phyloP scores from a whole-genome alignment of 2,329 filamentous ascomycete genomes.

The Fusarium setosum region DNA sequence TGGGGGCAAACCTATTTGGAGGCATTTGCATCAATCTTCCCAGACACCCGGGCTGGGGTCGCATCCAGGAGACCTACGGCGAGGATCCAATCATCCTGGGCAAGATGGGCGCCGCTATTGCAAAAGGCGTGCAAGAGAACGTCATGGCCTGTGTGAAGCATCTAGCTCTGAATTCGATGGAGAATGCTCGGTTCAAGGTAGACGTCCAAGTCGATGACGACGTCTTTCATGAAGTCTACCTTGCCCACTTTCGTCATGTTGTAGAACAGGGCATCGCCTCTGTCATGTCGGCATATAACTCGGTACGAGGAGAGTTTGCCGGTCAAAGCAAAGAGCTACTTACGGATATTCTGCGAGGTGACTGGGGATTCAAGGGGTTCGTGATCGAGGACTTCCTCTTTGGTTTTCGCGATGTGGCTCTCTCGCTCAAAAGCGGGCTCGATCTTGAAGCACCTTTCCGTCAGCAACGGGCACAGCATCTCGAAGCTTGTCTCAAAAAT shows the following conservation, averaged over 20 bases:
- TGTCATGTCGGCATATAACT: constrained; percentile 38
- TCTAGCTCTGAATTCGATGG: constrained; percentile 39
- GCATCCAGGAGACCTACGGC: constrained; percentile 38
- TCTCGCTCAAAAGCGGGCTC: constrained; percentile 32
- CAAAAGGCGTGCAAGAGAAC: constrained; percentile 29
- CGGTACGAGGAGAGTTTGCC: constrained; percentile 29
- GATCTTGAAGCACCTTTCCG: constrained; percentile 38
- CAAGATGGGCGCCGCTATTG: constrained; percentile 29
- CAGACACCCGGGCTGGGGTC: constrained; percentile 38
- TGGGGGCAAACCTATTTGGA: constrained; percentile 35
- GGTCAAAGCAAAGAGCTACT: constrained; percentile 33
- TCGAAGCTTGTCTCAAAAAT: neutral
- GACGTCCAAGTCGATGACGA: constrained; percentile 28
- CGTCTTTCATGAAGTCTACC: constrained; percentile 35
- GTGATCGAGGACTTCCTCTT: constrained; percentile 34
- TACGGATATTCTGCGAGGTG: constrained; percentile 19
- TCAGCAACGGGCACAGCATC: constrained; percentile 10
- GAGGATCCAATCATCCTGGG: constrained; percentile 37
- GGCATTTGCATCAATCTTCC: constrained; percentile 39
- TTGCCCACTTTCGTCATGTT: constrained; percentile 31
- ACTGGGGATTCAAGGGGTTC: constrained; percentile 34
- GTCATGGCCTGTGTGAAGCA: constrained; percentile 41
- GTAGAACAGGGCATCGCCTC: constrained; percentile 25
- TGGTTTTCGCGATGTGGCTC: constrained; percentile 19
- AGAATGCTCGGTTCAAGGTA: constrained; percentile 36